These are phyloP conservation scores for Saxophila tyrrhenica DNA, from an alignment of 495 filamentous ascomycete genomes.

Conservation along the genomic window DNA sequence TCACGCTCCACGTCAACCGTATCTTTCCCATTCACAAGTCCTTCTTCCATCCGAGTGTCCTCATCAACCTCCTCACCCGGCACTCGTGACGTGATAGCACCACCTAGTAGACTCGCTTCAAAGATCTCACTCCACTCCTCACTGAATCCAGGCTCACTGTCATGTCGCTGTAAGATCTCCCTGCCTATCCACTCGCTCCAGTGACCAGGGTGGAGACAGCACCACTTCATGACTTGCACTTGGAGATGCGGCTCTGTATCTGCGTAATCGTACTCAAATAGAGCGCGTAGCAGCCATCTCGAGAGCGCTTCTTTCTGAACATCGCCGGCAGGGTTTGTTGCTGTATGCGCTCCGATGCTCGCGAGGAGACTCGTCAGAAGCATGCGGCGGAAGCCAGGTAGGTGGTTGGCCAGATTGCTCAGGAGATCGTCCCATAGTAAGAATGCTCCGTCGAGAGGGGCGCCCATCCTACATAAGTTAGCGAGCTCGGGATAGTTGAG, in stretches of 20 bases:
- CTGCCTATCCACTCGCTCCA: constrained; percentile 12
- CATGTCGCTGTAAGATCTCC: constrained; percentile 3
- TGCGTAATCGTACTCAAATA: constrained; percentile 8
- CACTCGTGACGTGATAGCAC: background rate
- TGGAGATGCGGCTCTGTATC: background rate
- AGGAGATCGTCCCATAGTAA: constrained; percentile 27
- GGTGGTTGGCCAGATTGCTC: background rate
- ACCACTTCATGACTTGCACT: constrained; percentile 6
- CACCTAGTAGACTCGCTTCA: constrained; percentile 2
- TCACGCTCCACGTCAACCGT: too few relatives aligned
- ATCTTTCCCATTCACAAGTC: too few relatives aligned
- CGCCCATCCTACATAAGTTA: constrained; percentile 8
- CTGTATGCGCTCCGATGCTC: background rate
- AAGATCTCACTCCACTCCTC: constrained; percentile 15
- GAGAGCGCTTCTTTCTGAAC: constrained; percentile 19
- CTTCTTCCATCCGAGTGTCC: too few relatives aligned
- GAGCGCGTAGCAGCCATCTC: constrained; percentile 23
- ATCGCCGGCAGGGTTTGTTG: background rate
- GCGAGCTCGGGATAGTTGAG: too few relatives aligned
- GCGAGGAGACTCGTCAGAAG: constrained; percentile 12
- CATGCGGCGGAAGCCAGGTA: constrained; percentile 1
- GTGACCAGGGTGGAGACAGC: constrained; percentile 16
- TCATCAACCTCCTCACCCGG: too few relatives aligned
- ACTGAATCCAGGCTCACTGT: constrained; percentile 3
- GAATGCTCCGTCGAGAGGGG: constrained; percentile 26